Percentiles rank a stretch among this genome's conserved stretches.
Conservation (phyloP, 306 rosid genomes). For the Parietaria judaica region DNA sequence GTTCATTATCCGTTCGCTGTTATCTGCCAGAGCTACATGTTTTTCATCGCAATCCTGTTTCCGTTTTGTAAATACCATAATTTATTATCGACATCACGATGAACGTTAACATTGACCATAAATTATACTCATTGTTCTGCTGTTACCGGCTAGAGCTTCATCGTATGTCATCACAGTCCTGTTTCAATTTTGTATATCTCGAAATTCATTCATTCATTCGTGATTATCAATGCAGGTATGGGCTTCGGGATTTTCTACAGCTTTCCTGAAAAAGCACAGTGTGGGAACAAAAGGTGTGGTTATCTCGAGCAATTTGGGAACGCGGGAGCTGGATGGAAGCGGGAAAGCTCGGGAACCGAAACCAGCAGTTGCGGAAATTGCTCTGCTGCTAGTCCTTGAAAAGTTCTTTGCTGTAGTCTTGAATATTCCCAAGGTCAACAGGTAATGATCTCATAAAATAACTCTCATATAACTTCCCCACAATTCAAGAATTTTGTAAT, state of each 20-base stretch:
- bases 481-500: too few species aligned
- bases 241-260: slow-evolving; percentile 99
- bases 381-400: slow-evolving; percentile 56
- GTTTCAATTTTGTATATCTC: background rate
- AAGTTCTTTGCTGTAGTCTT: slow-evolving; percentile 69
- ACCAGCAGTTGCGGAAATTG: slow-evolving; percentile 77
- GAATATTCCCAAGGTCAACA: slow-evolving; percentile 78
- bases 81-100: too few species aligned
- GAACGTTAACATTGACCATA: too few species aligned
- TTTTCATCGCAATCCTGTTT: too few species aligned
- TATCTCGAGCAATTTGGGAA: slow-evolving; percentile 31
- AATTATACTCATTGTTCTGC: too few species aligned
- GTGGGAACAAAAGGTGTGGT: slow-evolving; percentile 62
- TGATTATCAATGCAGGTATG: slow-evolving; percentile 55
- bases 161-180: too few species aligned
- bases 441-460: slow-evolving; percentile 32
- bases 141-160: too few species aligned
- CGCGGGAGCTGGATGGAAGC: slow-evolving; percentile 32
- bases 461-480: too few species aligned
- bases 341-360: slow-evolving; percentile 38
- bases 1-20: too few species aligned
- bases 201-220: background rate
- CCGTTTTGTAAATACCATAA: too few species aligned
- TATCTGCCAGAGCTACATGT: too few species aligned
- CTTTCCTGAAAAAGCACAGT: slow-evolving; percentile 80